phyloP scores from a whole-genome alignment of 2,329 filamentous ascomycete genomes.

The Emergomyces pasteurianus region DNA sequence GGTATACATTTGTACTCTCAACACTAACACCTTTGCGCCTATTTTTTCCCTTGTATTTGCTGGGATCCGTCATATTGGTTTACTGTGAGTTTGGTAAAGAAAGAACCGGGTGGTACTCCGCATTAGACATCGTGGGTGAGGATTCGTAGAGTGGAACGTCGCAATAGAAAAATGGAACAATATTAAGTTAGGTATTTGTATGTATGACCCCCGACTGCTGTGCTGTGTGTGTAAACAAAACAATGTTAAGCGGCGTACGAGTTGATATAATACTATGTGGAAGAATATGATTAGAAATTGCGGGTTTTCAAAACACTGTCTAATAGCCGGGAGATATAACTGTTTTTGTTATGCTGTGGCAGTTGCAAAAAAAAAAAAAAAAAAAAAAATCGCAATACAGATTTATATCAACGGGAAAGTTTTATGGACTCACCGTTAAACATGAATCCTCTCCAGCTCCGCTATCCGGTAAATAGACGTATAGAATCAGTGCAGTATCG shows the following conservation, averaged over 20 bases:
- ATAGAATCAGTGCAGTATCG: constrained; percentile 34
- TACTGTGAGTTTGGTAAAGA: not conserved
- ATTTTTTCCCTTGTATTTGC: not conserved
- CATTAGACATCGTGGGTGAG: not conserved
- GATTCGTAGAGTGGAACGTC: not conserved
- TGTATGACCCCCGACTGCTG: too few species aligned
- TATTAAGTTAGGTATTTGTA: not conserved
- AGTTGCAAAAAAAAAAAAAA: not conserved
- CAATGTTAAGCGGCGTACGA: constrained; percentile 25
- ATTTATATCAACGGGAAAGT: not conserved
- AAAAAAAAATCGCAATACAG: too few species aligned
- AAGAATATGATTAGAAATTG: not conserved
- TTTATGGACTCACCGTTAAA: constrained; percentile 28
- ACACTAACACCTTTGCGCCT: too few species aligned
- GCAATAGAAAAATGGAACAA: not conserved
- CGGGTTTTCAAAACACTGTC: not conserved
- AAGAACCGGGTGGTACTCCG: not conserved
- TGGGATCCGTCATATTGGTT: too few species aligned
- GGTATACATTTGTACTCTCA: too few species aligned
- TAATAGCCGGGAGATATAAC: not conserved
- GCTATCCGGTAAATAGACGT: constrained; percentile 34
- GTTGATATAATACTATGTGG: constrained; percentile 34
- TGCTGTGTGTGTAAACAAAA: not conserved
- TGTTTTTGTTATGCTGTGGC: not conserved
- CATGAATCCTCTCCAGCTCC: constrained; percentile 34